These are phyloP conservation scores for Termitomyces sp. DNA, from an alignment of 768 basidiomycete species.

Conservation along the genomic window DNA sequence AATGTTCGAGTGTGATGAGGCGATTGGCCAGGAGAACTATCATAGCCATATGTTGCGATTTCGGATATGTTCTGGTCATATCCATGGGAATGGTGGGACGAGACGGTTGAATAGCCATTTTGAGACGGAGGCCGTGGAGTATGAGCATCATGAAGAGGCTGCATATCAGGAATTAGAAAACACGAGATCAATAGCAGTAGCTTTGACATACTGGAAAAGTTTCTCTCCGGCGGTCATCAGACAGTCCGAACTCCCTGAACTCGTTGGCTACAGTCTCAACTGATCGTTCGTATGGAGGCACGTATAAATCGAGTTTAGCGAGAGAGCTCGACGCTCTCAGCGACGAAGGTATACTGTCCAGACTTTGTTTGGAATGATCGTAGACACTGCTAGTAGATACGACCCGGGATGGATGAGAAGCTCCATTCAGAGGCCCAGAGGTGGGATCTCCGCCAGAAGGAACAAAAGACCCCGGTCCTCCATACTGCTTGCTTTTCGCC, in stretches of 20 bases:
- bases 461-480: conserved; percentile 72
- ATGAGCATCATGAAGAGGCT: conserved; percentile 33
- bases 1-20: conserved; percentile 22
- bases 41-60: conserved; percentile 30
- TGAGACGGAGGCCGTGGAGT: conserved; percentile 30
- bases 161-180: conserved; percentile 7
- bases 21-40: conserved; percentile 33
- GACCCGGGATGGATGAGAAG: conserved; percentile 23
- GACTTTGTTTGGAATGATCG: conserved; percentile 32
- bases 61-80: conserved; percentile 35
- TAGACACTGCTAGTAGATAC: conserved; percentile 27
- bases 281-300: conserved; percentile 63
- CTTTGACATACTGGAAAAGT: conserved; percentile 47
- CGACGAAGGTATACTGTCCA: conserved; percentile 55
- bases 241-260: conserved; percentile 60
- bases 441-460: conserved; percentile 40
- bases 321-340: conserved; percentile 57
- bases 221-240: conserved; percentile 44
- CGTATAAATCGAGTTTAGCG: conserved; percentile 62
- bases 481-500: conserved; percentile 56
- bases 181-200: neutral
- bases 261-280: conserved; percentile 56
- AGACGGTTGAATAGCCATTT: conserved; percentile 23
- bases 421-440: conserved; percentile 18
- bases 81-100: conserved; percentile 27